Percentiles rank a stretch among this genome's conserved stretches.
phyloP scores from a whole-genome alignment of 306 rosid species.

The Luffa aegyptiaca region DNA sequence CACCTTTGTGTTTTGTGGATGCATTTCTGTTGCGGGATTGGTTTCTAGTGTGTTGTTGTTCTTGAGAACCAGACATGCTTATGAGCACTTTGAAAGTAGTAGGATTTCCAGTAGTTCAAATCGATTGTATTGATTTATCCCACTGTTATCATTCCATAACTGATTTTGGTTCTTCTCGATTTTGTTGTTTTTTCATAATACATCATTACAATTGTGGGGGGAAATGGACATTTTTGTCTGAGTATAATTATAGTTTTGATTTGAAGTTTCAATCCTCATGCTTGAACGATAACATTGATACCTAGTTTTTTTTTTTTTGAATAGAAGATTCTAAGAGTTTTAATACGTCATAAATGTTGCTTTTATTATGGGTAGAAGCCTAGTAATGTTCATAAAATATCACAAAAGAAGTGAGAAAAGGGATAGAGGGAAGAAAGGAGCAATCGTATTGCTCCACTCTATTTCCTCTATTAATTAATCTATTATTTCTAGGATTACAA shows the following conservation, averaged over 20 bases:
- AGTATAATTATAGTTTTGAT: background rate
- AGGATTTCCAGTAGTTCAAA: constrained; percentile 27
- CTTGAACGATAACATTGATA: background rate
- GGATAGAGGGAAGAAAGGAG: no score
- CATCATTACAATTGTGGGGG: background rate
- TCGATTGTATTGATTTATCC: constrained; percentile 18
- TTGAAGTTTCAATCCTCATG: background rate
- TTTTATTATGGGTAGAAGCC: no score
- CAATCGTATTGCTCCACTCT: no score
- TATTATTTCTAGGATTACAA: no score
- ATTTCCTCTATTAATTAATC: no score
- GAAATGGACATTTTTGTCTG: no score
- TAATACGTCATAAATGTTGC: no score
- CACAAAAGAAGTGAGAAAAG: no score
- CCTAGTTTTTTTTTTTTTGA: no score
- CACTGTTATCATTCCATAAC: background rate
- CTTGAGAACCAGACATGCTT: constrained; percentile 76
- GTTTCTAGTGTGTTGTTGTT: constrained; percentile 53
- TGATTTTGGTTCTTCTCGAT: background rate
- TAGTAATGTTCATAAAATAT: no score
- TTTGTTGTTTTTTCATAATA: no score
- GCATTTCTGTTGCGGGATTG: constrained; percentile 60
- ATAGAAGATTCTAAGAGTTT: no score
- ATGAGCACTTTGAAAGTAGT: constrained; percentile 55
- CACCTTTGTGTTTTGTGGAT: constrained; percentile 80